Evolutionary conservation across 108 stramenopile species (phyloP), one percentile per base, ranked within the genome.

Genomic region (Fistulifera solaris): DNA sequence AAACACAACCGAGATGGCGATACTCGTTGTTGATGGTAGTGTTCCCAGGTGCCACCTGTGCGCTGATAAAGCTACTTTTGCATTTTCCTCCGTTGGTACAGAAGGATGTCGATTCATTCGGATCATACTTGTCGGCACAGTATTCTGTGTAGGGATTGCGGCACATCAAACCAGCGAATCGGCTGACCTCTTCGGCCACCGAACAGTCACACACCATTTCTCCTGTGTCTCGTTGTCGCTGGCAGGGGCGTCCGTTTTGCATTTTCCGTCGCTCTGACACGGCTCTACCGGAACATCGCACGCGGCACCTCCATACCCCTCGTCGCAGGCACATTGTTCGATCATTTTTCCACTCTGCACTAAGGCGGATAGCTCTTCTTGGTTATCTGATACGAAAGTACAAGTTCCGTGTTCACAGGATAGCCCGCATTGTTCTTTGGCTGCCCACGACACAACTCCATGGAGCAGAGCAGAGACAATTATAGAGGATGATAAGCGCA

Each of bases 1-100:
- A 83, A 27, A 54, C 40, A 69, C 81, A 83, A 14, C 81, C 81
- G 25, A 47, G 26, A 60, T 73, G 45, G 48, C 58, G 58, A 53
- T 54, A 58, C 0, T 38, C 45, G 13, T 42, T 23, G 47, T 57
- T 61, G 45, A 53, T 35, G 15, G 38, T 40, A 1, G 56, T 58
- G 12, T 62, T 42, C 14, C 48, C 48, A 1, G 67, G 60, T 26
- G 47, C 54, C n/a, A 61, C 57, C 52, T 59, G 27, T 15, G 64
- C 63, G 2, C 43, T 58, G 4, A 71, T 21, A 15, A 71, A 45
- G 39, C 57, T 63, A 19, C 46, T 48, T 18, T 40, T 23, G 47
- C 78, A 79, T 27, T 68, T 61, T 10, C 78, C 78, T 38, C 78
- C 78, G 45, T 79, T 79, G 41, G 72, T 75, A 38, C 78, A 79